Evolutionary conservation across 331 rosid genomes (phyloP).

Genomic region (Acacia pycnantha): DNA sequence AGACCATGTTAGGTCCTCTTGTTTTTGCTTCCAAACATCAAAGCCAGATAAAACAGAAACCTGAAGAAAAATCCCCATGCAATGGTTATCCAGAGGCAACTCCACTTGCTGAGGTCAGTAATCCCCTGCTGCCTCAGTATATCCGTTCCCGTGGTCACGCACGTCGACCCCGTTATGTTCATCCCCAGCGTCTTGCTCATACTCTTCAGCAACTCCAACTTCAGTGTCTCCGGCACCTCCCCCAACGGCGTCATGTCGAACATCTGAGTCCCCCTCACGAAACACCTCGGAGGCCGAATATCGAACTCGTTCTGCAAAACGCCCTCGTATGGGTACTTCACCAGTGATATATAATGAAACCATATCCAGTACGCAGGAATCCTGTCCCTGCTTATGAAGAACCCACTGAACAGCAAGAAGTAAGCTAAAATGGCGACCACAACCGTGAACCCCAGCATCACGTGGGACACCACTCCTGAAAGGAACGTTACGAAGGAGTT

Average conservation of each 20-base stretch:
- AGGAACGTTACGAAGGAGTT: slow-evolving; percentile 85
- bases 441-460: slow-evolving; percentile 79
- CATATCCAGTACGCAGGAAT: slow-evolving; percentile 84
- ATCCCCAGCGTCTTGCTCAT: slow-evolving; percentile 63
- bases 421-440: slow-evolving; percentile 83
- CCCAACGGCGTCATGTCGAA: slow-evolving; percentile 69
- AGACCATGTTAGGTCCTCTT: slow-evolving; percentile 48
- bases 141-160: slow-evolving; percentile 67
- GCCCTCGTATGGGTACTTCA: slow-evolving; percentile 75
- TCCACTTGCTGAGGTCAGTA: slow-evolving; percentile 73
- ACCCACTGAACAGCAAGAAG: slow-evolving; percentile 82
- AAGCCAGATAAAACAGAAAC: slow-evolving; percentile 65
- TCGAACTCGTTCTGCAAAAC: slow-evolving; percentile 75
- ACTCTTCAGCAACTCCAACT: slow-evolving; percentile 53
- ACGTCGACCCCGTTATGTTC: slow-evolving; percentile 53
- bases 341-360: slow-evolving; percentile 67
- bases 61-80: slow-evolving; percentile 92
- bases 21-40: slow-evolving; percentile 82
- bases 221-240: slow-evolving; percentile 48
- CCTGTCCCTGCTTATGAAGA: slow-evolving; percentile 75
- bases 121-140: slow-evolving; percentile 65
- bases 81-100: slow-evolving; percentile 62
- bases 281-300: slow-evolving; percentile 45
- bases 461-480: slow-evolving; percentile 80
- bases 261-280: slow-evolving; percentile 75